Conservation (phyloP, 179 eudicot genomes). For the Amaranthus tricolor region DNA sequence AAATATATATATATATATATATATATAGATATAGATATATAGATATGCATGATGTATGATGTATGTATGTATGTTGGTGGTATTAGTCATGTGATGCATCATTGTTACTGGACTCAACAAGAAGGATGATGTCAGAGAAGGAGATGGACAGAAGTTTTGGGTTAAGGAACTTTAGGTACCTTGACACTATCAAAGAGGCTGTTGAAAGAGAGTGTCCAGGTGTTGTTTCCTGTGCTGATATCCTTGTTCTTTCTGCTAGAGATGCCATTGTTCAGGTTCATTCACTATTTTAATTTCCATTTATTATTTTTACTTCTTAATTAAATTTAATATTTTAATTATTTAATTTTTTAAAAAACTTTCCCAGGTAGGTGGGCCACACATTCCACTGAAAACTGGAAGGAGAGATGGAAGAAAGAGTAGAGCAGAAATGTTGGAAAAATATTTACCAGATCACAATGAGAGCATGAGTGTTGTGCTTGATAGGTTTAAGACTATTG, state of each 20-base stretch:
- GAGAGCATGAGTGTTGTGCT: constrained; percentile 91
- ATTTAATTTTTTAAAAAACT: background rate
- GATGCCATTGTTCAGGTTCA: constrained; percentile 75
- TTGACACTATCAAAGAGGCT: constrained; percentile 92
- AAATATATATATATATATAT: too few species aligned
- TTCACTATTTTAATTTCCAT: background rate
- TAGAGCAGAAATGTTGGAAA: constrained; percentile 86
- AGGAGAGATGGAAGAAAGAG: constrained; percentile 92
- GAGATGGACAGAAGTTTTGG: constrained; percentile 98
- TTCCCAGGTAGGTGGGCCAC: constrained; percentile 80
- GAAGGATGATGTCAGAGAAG: constrained; percentile 92
- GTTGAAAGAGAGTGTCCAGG: constrained; percentile 97
- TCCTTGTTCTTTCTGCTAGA: constrained; percentile 87
- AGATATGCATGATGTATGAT: background rate
- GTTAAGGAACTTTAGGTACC: constrained; percentile 87
- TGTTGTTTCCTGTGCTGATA: constrained; percentile 94
- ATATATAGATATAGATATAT: too few species aligned
- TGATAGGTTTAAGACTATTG: constrained; percentile 73
- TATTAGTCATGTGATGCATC: constrained; percentile 95
- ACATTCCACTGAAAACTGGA: constrained; percentile 85
- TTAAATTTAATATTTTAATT: too few species aligned
- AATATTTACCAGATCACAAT: constrained; percentile 91
- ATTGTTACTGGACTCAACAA: constrained; percentile 85
- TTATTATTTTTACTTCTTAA: too few species aligned
- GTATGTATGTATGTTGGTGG: background rate